These are phyloP conservation scores for Rhododendron henanense DNA, from an alignment of 148 eudicot genomes.

Conservation along the genomic window DNA sequence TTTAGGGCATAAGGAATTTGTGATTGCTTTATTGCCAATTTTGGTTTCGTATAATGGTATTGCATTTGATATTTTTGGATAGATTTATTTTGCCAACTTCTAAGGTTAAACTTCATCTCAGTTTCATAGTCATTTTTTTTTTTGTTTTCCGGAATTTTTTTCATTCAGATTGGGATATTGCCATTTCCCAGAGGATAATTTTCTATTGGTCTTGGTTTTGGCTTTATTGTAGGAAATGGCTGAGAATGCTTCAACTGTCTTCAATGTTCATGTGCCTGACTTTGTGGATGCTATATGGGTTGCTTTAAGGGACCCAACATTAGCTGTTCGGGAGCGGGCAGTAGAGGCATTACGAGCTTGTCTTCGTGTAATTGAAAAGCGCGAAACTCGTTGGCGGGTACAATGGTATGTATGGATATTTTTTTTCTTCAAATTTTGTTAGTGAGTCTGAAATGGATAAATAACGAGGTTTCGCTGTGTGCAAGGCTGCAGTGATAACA, in stretches of 20 bases:
- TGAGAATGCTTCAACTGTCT: slow-evolving; percentile 96
- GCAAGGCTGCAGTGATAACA: neutral
- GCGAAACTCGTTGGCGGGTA: slow-evolving; percentile 98
- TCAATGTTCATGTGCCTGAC: slow-evolving; percentile 85
- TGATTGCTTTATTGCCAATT: slow-evolving; percentile 6
- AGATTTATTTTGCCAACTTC: neutral
- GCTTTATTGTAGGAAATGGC: slow-evolving; percentile 82
- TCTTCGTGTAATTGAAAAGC: slow-evolving; percentile 92
- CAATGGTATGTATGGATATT: slow-evolving; percentile 60
- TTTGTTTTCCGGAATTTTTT: neutral
- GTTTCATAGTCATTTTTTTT: neutral
- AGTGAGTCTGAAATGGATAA: neutral
- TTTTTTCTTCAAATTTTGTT: neutral
- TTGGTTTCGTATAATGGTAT: neutral
- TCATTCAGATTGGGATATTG: neutral
- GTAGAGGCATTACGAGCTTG: slow-evolving; percentile 99
- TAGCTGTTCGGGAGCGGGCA: slow-evolving; percentile 85
- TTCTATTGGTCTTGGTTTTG: neutral
- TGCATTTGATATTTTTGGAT: neutral
- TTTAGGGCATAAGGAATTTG: neutral
- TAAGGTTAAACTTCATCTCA: neutral
- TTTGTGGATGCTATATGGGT: slow-evolving; percentile 98
- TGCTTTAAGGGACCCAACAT: slow-evolving; percentile 78
- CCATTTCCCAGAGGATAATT: neutral
- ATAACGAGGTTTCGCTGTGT: neutral